Base-by-base conservation (phyloP, 768 basidiomycete genomes). In the Psilocybe cyanescens region DNA sequence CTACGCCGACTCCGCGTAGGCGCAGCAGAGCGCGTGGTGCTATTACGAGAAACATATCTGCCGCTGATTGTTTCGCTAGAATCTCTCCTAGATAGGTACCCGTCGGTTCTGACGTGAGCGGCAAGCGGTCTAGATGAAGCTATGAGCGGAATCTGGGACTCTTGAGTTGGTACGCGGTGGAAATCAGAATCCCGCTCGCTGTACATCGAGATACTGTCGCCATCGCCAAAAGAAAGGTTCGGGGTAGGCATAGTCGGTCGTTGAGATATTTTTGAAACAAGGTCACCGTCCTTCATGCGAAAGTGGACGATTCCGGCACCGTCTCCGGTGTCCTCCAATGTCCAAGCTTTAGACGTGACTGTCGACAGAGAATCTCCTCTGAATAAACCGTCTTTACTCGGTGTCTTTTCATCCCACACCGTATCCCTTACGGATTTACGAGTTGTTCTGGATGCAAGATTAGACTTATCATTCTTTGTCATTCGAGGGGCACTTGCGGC, bases 281-380 rank as follows among this genome's bases (percentile, higher is more conserved):
- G 62, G 31, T 55, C 62, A 60, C 35, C 52, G 51, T 55, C 61
- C 14, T 55, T 51, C 45, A 72, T 46, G 51, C 70, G 75, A 35
- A 80, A 70, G 59, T 76, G 76, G 9, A 81, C 78, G 17, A 76
- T 68, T 1, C 78, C 79, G 5, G 72, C 67, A 14, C 77, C 79
- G 54, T 79, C 71, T 14, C 68, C 70, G 11, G 68, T 76, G 60
- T 81, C 79, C 60, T 81, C 78, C 30, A 81, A 61, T 2, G 76
- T 76, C 76, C 78, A 81, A 8, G 69, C 60, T 44, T 69, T 73
- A 2, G 76, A 75, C 12, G 58, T 44, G 64, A 49, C 66, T 62
- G 39, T 65, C 64, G 64, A 67, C 37, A 56, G 54, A 37, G 56
- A 64, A 29, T 19, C 47, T 33, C 50, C 53, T 29, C 57, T 57